Evolutionary conservation across 495 filamentous ascomycete species (phyloP), one percentile per base, ranked within the genome.

Genomic region (Penicillium crystallinum): DNA sequence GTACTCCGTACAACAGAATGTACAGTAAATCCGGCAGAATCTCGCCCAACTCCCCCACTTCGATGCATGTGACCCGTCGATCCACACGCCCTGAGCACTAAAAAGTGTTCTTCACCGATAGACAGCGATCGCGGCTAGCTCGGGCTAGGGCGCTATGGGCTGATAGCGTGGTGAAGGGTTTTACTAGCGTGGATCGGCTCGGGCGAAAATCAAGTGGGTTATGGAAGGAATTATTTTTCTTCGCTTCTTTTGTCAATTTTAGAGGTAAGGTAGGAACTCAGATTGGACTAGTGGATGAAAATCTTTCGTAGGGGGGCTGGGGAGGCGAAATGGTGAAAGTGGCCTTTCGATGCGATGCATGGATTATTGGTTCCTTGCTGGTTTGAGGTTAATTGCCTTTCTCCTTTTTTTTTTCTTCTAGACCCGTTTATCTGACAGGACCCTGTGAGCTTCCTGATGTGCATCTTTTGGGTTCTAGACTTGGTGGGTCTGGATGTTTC

Each of bases 101-200:
- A 23, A 34, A 12, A 49, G 50, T n/a, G 17, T 11, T 30, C 44
- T 42, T 61, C 61, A 64, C 62, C 62, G 37, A 58, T 56, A 53
- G 55, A 49, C 34, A 43, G 40, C 44, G 62, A 65, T 62, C 59
- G 56, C 62, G 63, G 60, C 54, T 63, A 63, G 46, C 49, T 56
- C 59, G 59, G 62, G 56, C 58, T 61, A 50, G 52, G 51, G 45
- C 54, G 54, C 42, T 54, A 56, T 23, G 43, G 45, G 5, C 38
- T 46, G 22, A 38, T 58, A 58, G 54, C 47, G 36, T 37, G 21
- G 31, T 54, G 46, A 57, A 54, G 58, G 51, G 51, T 34, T 48
- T 54, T 31, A 49, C 36, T 49, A 49, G 47, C 17, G 11, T 4
- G 4, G 17, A 15, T 2, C n/a, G 15, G 18, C 23, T 46, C 31